Conservation (phyloP, 2,329 filamentous ascomycete genomes). For the Trichoderma endophyticum region DNA sequence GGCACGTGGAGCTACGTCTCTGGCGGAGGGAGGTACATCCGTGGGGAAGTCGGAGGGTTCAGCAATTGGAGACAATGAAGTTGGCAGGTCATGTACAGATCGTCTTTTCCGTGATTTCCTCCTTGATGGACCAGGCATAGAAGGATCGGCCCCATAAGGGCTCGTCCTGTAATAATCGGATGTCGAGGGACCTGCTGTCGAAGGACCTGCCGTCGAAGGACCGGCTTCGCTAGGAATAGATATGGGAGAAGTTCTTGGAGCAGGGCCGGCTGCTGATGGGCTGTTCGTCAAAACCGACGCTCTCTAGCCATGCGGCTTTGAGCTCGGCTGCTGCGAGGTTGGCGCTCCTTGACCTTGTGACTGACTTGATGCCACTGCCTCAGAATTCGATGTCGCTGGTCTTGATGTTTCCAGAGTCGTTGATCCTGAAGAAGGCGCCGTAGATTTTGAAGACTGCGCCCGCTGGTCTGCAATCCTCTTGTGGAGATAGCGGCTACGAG, state of each 20-base stretch:
- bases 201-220: not conserved
- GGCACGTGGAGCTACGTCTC: not conserved
- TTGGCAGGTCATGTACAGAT: not conserved
- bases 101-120: not conserved
- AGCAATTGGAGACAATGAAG: not conserved
- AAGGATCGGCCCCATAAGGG: not conserved
- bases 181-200: not conserved
- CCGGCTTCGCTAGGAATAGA: not conserved
- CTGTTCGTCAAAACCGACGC: not conserved
- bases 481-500: not conserved
- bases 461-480: not conserved
- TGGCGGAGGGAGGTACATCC: not conserved
- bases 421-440: not conserved
- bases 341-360: not conserved
- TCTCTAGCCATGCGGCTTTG: slow-evolving; percentile 2
- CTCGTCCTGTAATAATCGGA: not conserved
- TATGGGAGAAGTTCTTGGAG: not conserved
- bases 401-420: not conserved
- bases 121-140: not conserved
- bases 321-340: not conserved
- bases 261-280: not conserved
- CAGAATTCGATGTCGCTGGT: not conserved
- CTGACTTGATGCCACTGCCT: not conserved
- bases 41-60: not conserved
- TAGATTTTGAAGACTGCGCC: not conserved